phyloP scores from a whole-genome alignment of 2,329 filamentous ascomycete genomes.

The Furcasterigmium sp. region DNA sequence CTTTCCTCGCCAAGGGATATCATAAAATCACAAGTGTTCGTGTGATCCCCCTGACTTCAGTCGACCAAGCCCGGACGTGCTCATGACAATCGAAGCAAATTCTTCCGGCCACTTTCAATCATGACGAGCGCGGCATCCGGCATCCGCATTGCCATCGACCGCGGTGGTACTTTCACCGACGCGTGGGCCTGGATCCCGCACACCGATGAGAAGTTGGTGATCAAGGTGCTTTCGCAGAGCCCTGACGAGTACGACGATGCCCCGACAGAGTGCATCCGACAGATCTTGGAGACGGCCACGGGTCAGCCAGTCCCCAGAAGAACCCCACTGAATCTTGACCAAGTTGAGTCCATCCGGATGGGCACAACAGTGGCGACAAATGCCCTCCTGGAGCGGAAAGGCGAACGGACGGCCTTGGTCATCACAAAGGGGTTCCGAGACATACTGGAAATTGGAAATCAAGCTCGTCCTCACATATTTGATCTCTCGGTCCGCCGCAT shows the following conservation, averaged over 20 bases:
- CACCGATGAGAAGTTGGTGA: constrained; percentile 61
- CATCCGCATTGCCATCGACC: constrained; percentile 17
- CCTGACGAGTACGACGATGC: constrained; percentile 69
- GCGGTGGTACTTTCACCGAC: constrained; percentile 59
- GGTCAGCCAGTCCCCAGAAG: constrained; percentile 25
- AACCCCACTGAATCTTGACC: constrained; percentile 24
- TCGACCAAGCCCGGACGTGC: too few relatives aligned
- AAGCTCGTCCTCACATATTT: constrained; percentile 68
- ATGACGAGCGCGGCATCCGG: too few relatives aligned
- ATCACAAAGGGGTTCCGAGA: constrained; percentile 71
- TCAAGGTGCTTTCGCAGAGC: constrained; percentile 69
- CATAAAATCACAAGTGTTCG: too few relatives aligned
- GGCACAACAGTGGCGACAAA: constrained; percentile 79
- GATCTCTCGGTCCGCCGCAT: constrained; percentile 65
- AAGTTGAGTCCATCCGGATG: constrained; percentile 66
- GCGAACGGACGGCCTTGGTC: constrained; percentile 64
- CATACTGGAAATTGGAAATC: constrained; percentile 67
- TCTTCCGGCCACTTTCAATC: too few relatives aligned
- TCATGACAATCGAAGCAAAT: too few relatives aligned
- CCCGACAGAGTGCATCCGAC: constrained; percentile 65
- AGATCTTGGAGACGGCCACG: constrained; percentile 28
- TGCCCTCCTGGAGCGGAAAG: constrained; percentile 69
- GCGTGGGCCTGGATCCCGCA: constrained; percentile 62
- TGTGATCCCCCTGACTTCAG: too few relatives aligned
- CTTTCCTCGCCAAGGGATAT: too few relatives aligned